Base-by-base conservation (phyloP, 306 rosid genomes). In the Citrullus amarus region DNA sequence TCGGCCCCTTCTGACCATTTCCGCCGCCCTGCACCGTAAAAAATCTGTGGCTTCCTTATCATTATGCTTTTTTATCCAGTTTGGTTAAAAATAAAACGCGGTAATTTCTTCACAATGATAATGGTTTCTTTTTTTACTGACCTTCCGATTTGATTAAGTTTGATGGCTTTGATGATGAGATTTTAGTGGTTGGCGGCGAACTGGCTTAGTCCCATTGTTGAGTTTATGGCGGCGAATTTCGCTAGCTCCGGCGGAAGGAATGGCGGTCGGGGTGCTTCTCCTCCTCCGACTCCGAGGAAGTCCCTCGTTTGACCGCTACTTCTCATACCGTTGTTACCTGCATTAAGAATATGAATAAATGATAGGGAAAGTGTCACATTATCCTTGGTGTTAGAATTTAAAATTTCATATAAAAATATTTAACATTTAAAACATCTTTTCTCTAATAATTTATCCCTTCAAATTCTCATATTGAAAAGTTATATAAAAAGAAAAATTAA, bases 261-360 rank as follows among this genome's bases (percentile, higher is more conserved):
- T 25, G 87, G 91, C 0, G 78, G 80, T 78, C 54, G 66, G 39
- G 74, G 67, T 46, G 74, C 75, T 13, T 73, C 86, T 30, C 83
- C 87, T 56, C 83, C 85, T 28, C 87, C 91, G 69, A 92, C 79
- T 4, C 98, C 98, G 10, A 94, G 90, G 75, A 94, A 94, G 80
- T 94, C 98, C 39, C 98, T 87, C 2, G 98, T 94, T 57, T 85
- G 83, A 73, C 83, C 87, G 13, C 28, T 53, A 9, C 30, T 73
- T 53, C 44, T 73, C 78, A 73, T 73, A 16, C 2, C 30, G 12
- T 50, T 73, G n/a, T 77, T 86, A 38, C 88, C 80, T 67, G 51
- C 8, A 9, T 67, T 67, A 67, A 9, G 17, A 67, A 39, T 67
- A 39, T 67, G 73, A 39, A 65, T 34, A 63, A 63, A 61, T 12